Evolutionary conservation across 2,329 filamentous ascomycete genomes (phyloP), one percentile per base, ranked within the genome.

Genomic region (Hirsutella thompsonii): DNA sequence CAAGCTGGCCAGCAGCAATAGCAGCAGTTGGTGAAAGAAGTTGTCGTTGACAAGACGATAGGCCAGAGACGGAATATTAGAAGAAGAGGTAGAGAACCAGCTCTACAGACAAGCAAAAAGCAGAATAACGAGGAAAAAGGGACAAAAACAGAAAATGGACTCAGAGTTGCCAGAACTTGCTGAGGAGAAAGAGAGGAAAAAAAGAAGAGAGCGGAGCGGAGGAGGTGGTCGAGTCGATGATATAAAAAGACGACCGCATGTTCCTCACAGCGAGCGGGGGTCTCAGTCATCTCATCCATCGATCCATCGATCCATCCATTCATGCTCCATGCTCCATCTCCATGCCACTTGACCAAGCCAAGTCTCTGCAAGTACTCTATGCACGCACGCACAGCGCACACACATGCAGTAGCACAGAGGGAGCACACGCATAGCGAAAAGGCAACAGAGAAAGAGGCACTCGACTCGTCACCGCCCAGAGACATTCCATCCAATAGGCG

Each of bases 131-230:
- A 49, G 50, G 52, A 61, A 13, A 26, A 37, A n/a, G 21, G 35
- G 21, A n/a, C n/a, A 49, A 50, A 56, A 57, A 53, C 57, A 67
- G 70, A 74, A 68, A 61, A 63, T 69, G 66, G 67, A 69, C 69
- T 69, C 57, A 61, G 59, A 53, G 56, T 65, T 70, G 70, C 49
- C 62, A 68, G 56, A 66, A 67, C 78, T 83, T 83, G 79, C 79
- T 81, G 70, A 70, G 70, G 77, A 76, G 54, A 54, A 55, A 55
- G 64, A 63, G 60, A 66, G 66, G 16, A 30, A 20, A 38, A 36
- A 14, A 18, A 13, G 34, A 21, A 36, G 35, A 11, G 8, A 11
- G 20, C 3, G 20, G 35, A 20, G 14, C 2, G 34, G 20, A 11
- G 33, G 18, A 34, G 20, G 26, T 8, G 26, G 13, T 3, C 29